These are phyloP conservation scores for Botrytis hyacinthi DNA, from an alignment of 2,329 filamentous ascomycete species.

Conservation along the genomic window DNA sequence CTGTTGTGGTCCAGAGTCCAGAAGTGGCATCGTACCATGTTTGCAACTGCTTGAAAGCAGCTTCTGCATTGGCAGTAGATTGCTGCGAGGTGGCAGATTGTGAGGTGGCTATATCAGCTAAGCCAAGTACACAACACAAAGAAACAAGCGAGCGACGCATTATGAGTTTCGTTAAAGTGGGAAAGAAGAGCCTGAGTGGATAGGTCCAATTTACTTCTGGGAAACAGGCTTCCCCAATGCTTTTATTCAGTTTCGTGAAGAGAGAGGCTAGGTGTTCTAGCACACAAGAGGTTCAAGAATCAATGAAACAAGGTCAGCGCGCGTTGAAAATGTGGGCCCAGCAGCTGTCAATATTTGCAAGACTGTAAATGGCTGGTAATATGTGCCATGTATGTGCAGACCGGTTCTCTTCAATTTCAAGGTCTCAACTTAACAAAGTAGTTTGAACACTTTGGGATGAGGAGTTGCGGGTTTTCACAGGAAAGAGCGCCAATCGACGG, in stretches of 20 bases:
- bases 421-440: neutral
- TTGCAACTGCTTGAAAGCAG: constrained; percentile 50
- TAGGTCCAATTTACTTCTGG: neutral
- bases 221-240: neutral
- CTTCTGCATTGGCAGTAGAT: constrained; percentile 29
- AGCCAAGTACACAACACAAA: neutral
- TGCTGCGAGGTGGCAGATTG: constrained; percentile 25
- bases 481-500: neutral
- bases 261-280: neutral
- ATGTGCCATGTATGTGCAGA: neutral
- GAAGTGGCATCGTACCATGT: constrained; percentile 58
- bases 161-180: constrained; percentile 5
- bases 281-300: neutral
- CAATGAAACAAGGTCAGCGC: constrained; percentile 1
- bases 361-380: neutral
- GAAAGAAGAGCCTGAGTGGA: neutral
- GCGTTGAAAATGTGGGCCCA: neutral
- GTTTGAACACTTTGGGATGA: neutral
- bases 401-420: neutral
- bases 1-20: constrained; percentile 61
- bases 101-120: constrained; percentile 11
- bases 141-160: constrained; percentile 13
- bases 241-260: neutral
- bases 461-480: too few relatives aligned
- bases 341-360: neutral